Evolutionary conservation across 2,329 filamentous ascomycete genomes (phyloP), one percentile per base, ranked within the genome.

Genomic region (Colletotrichum aenigma): DNA sequence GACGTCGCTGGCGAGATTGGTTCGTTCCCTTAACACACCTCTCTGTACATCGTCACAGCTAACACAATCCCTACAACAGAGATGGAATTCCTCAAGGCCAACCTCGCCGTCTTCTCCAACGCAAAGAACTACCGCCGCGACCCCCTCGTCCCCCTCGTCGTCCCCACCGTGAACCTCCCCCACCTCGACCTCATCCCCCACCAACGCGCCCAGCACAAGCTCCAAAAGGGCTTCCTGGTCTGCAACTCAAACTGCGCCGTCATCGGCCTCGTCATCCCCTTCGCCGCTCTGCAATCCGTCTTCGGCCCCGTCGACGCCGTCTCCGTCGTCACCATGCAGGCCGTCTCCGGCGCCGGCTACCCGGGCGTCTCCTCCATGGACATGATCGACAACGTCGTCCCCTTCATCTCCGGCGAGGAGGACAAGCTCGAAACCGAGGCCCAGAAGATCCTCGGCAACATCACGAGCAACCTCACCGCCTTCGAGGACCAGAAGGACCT

Each of bases 241-340:
- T 98, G 96, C 91, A 98, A 98, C 88, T 98, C 95, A 78, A 98
- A 98, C 88, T 99, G 97, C 87, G 96, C 96, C 72, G 96, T 98
- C 82, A 98, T 98, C 81, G 96, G 96, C 64, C 92, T 98, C 74
- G 96, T 98, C 76, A 97, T 98, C 78, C 97, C 97, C 28, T 96
- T 98, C 82, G 96, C 96, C 13, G 96, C 96, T 18, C 91, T 98
- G 43, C 94, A 98, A 84, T 91, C 93, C 68, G 93, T 91, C 80
- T 98, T 98, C 81, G 97, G 96, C 60, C 93, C 93, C 80, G 94
- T 98, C 79, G 94, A 95, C 77, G 85, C 87, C 79, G 92, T 92
- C 80, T 92, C 89, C 79, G 95, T 98, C 68, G 96, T 98, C 80
- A 98, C 97, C 58, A 93, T 98, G 90, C 97, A 98, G 87, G 96